phyloP scores from a whole-genome alignment of 108 stramenopile species.

The Fistulifera solaris region DNA sequence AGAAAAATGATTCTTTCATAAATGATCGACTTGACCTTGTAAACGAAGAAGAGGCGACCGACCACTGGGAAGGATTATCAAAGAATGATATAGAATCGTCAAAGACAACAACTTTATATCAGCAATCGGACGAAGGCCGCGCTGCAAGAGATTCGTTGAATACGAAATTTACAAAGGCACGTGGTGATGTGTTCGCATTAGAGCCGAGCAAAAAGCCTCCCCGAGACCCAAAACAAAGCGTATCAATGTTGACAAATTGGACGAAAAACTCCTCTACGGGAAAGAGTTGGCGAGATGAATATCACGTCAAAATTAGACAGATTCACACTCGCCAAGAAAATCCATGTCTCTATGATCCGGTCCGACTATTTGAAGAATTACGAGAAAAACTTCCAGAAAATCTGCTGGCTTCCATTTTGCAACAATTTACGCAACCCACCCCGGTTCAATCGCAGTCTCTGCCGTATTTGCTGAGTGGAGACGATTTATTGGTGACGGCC shows the following conservation, averaged over 20 bases:
- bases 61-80: slow-evolving; percentile 42
- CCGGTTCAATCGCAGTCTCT: slow-evolving; percentile 88
- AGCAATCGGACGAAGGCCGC: neutral
- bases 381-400: slow-evolving; percentile 24
- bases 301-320: slow-evolving; percentile 25
- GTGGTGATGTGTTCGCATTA: neutral
- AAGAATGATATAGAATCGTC: slow-evolving; percentile 13
- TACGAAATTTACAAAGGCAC: neutral
- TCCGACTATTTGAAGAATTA: slow-evolving; percentile 34
- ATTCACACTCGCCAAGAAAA: slow-evolving; percentile 2
- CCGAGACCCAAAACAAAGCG: slow-evolving; percentile 1
- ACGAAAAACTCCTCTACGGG: slow-evolving; percentile 1
- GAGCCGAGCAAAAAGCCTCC: neutral
- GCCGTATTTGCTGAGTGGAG: slow-evolving; percentile 47
- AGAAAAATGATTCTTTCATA: neutral
- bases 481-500: slow-evolving; percentile 65
- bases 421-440: slow-evolving; percentile 67
- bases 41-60: slow-evolving; percentile 79
- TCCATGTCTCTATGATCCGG: slow-evolving; percentile 39
- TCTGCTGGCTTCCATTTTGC: slow-evolving; percentile 4
- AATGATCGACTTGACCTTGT: slow-evolving; percentile 52
- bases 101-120: slow-evolving; percentile 1
- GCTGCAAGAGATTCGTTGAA: neutral
- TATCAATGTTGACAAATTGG: slow-evolving; percentile 1
- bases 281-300: slow-evolving; percentile 40